Percentiles rank a stretch among this genome's conserved stretches.
Conservation (phyloP, 768 basidiomycete species). For the Hortiboletus campestris region DNA sequence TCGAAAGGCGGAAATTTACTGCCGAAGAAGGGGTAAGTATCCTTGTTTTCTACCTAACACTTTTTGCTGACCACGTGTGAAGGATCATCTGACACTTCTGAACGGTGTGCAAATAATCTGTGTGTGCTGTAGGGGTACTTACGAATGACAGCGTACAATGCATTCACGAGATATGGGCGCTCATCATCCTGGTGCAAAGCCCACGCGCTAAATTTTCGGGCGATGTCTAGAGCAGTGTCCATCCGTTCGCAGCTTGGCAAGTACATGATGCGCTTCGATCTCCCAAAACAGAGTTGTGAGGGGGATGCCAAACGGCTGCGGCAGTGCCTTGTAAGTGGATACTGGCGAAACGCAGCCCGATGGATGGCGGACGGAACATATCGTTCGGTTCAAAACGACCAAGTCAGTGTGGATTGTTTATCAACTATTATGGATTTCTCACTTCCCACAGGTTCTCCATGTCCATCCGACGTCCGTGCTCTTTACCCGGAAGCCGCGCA, state of each 20-base stretch:
- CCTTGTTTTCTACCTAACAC: neutral
- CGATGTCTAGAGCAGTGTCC: conserved; percentile 89
- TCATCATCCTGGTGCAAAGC: conserved; percentile 92
- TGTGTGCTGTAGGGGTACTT: neutral
- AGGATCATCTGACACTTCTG: conserved; percentile 94
- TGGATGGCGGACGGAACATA: conserved; percentile 95
- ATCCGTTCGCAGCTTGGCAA: conserved; percentile 94
- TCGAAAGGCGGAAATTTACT: conserved; percentile 94
- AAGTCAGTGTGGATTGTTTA: conserved; percentile 45
- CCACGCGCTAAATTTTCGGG: conserved; percentile 91
- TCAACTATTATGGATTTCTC: neutral
- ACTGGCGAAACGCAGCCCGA: conserved; percentile 91
- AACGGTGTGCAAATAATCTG: conserved; percentile 57
- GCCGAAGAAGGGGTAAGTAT: conserved; percentile 90
- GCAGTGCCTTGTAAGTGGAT: conserved; percentile 88
- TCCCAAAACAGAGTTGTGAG: conserved; percentile 83
- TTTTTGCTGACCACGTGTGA: neutral
- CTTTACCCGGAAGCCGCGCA: conserved; percentile 87
- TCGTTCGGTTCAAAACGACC: conserved; percentile 80
- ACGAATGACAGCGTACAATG: conserved; percentile 77
- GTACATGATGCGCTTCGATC: conserved; percentile 87
- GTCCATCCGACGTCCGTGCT: conserved; percentile 93
- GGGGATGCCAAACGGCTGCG: conserved; percentile 82
- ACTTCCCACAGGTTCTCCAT: conserved; percentile 61
- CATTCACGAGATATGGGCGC: conserved; percentile 77